phyloP scores from a whole-genome alignment of 2,329 filamentous ascomycete species.

The Ascochyta rabiei region DNA sequence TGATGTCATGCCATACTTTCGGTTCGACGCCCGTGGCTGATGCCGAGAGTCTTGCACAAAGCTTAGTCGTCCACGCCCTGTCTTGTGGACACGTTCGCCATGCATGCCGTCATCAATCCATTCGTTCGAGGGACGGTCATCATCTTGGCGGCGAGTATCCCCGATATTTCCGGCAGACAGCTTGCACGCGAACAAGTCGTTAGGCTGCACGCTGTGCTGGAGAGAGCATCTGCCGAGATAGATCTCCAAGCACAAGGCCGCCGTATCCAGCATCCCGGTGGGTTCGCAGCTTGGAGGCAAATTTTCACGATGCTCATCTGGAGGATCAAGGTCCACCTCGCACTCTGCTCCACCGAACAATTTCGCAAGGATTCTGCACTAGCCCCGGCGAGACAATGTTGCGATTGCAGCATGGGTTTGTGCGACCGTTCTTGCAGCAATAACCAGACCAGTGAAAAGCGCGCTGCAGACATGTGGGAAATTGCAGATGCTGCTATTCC shows the following conservation, averaged over 20 bases:
- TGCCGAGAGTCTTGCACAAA: constrained; percentile 39
- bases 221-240: background rate
- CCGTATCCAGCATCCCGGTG: constrained; percentile 18
- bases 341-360: constrained; percentile 8
- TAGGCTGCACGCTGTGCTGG: background rate
- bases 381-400: constrained; percentile 12
- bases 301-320: constrained; percentile 16
- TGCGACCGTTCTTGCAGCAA: constrained; percentile 5
- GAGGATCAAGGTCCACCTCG: constrained; percentile 16
- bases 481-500: constrained; percentile 10
- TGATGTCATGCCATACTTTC: constrained; percentile 29
- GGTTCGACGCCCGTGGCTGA: constrained; percentile 25
- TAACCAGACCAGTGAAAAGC: constrained; percentile 4
- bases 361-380: constrained; percentile 7
- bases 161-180: constrained; percentile 18
- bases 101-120: constrained; percentile 30
- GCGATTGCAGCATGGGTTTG: constrained; percentile 7
- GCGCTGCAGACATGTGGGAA: constrained; percentile 5
- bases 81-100: constrained; percentile 10
- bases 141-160: constrained; percentile 15
- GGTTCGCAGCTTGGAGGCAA: constrained; percentile 4
- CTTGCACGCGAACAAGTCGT: constrained; percentile 3
- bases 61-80: constrained; percentile 28
- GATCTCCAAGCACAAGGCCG: constrained; percentile 10
- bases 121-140: constrained; percentile 12